Base-by-base conservation (phyloP, 768 basidiomycete genomes). In the Dioszegia hungarica region DNA sequence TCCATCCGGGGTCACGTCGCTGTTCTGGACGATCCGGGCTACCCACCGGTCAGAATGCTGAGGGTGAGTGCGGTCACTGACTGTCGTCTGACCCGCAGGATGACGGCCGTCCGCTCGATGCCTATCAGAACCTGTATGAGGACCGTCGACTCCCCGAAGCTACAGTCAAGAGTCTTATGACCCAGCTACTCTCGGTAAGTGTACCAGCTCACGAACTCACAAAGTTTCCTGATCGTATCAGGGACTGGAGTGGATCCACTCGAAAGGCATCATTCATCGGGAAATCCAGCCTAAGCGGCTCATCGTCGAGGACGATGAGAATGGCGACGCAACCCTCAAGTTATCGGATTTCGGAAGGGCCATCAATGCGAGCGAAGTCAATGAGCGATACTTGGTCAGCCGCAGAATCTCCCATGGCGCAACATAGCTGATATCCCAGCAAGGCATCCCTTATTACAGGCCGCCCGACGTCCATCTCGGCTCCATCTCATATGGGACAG, bases 201-300 rank as follows among this genome's bases (percentile, higher is more conserved):
- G 5, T 15, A 47, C 3, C 25, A n/a, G n/a, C n/a, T n/a, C n/a
- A n/a, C n/a, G n/a, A n/a, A n/a, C n/a, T n/a, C n/a, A n/a, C n/a
- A n/a, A n/a, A n/a, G n/a, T n/a, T 33, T 38, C 36, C 34, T 46
- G 11, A 27, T 17, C 4, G 29, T 20, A 14, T 3, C 17, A 51
- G 49, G 49, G 49, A 4, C n/a, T 51, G 9, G 49, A 51, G 24
- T 51, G 49, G 49, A 51, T 51, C 8, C 49, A 51, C 25, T 12
- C 11, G 5, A 33, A 51, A 12, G 24, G 36, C n/a, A 27, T 51
- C 3, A 39, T 51, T 4, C 37, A 51, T 28, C 49, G 49, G n/a
- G 37, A 51, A n/a, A 12, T 51, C n/a, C 36, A 51, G 20, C 36
- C 49, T 2, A 3, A 19, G 17, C 49, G 36, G 9, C 10, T 38